These are phyloP conservation scores for Phytopythium mirpurense DNA, from an alignment of 352 stramenopile species.

Conservation along the genomic window DNA sequence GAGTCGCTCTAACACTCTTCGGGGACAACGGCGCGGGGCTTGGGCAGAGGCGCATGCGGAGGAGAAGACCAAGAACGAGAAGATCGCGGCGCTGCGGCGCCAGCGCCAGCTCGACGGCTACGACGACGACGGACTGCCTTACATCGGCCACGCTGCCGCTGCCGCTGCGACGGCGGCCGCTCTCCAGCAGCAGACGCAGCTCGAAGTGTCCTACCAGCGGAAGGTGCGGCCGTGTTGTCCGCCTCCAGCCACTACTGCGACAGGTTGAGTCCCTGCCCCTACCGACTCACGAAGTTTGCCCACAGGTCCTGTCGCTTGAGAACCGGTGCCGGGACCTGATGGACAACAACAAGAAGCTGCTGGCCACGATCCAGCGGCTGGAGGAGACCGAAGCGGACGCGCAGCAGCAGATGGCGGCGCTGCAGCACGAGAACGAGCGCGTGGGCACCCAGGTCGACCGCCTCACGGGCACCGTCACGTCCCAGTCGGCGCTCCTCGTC, in stretches of 20 bases:
- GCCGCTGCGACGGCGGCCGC: constrained; percentile 22
- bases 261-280: too few relatives aligned
- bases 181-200: constrained; percentile 61
- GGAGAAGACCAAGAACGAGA: constrained; percentile 49
- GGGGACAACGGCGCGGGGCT: too few relatives aligned
- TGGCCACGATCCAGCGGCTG: constrained; percentile 57
- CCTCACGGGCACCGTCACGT: constrained; percentile 43
- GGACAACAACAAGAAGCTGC: constrained; percentile 68
- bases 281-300: too few relatives aligned
- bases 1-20: not conserved
- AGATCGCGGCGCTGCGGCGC: constrained; percentile 19
- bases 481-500: constrained; percentile 54
- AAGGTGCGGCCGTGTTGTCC: constrained; percentile 25
- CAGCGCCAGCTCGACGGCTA: constrained; percentile 19
- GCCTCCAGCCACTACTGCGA: too few relatives aligned
- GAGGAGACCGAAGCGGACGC: constrained; percentile 44
- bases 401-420: constrained; percentile 21
- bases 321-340: constrained; percentile 50
- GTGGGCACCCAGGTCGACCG: constrained; percentile 31
- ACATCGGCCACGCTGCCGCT: constrained; percentile 26
- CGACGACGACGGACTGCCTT: constrained; percentile 24
- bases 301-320: constrained; percentile 51
- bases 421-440: constrained; percentile 37
- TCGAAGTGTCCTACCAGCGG: constrained; percentile 61
- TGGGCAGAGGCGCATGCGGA: constrained; percentile 32